Evolutionary conservation across 768 basidiomycete genomes (phyloP), one percentile per base, ranked within the genome.

Genomic region (Pleurotus eryngii): DNA sequence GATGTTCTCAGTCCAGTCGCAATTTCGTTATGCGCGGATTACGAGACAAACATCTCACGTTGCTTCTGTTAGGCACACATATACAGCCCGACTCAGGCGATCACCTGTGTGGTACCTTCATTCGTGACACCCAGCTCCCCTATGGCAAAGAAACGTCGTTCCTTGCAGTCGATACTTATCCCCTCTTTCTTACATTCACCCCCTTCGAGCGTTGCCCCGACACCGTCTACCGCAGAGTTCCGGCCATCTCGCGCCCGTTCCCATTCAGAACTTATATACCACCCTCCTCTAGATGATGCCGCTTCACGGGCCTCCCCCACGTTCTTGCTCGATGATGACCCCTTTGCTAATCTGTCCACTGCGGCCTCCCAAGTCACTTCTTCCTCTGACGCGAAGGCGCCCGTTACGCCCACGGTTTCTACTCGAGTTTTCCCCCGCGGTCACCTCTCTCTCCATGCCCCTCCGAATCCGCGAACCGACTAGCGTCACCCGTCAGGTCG

Each of bases 261-360:
- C 40, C 49, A 9, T 39, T 55, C 30, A 22, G 55, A 56, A n/a
- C 58, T 46, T 39, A 57, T 43, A 55, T 60, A 40, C 35, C 63
- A 14, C 45, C 63, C 38, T 7, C 61, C 22, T 43, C 48, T 26
- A 35, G 48, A 22, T 62, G 49, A 54, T 9, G 9, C 37, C n/a
- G 15, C 18, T 5, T 24, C 73, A 46, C 67, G 67, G 12, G 58
- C 57, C 18, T 20, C 54, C 26, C 73, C 72, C 14, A 68, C 66
- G n/a, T 78, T 73, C 59, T 75, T 89, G 17, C 72, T 87, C 22
- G 88, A 89, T 63, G 83, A 86, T 51, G 89, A 90, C 63, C 89
- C 89, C 1, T 90, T 90, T 63, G 89, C 89, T 18, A 82, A 85
- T 59, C 73, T 86, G 12, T 53, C 37, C 8, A 30, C 47, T 4